These are phyloP conservation scores for Neonectria neomacrospora DNA, from an alignment of 2,329 filamentous ascomycete genomes.

Conservation along the genomic window DNA sequence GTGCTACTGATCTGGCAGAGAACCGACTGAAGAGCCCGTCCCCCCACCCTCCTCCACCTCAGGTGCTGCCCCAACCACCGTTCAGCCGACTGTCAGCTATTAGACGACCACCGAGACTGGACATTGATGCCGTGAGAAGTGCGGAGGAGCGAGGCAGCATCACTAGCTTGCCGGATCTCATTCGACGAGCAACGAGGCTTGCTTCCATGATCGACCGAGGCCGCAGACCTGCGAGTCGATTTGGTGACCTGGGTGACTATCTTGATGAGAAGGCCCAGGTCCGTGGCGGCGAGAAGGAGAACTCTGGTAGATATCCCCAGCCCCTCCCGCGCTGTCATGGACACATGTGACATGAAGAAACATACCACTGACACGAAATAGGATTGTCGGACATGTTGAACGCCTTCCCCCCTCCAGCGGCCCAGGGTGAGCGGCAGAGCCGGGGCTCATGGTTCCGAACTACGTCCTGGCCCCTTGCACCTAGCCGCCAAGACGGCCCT, in stretches of 20 bases:
- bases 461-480: conserved; percentile 62
- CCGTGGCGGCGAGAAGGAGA: conserved; percentile 53
- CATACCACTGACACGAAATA: conserved; percentile 59
- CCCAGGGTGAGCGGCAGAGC: conserved; percentile 56
- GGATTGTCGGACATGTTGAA: conserved; percentile 73
- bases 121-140: conserved; percentile 83
- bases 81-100: conserved; percentile 64
- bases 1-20: conserved; percentile 55
- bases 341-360: background rate
- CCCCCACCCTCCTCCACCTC: conserved; percentile 32
- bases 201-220: conserved; percentile 91
- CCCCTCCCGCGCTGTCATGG: conserved; percentile 31
- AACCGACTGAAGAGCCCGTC: conserved; percentile 45
- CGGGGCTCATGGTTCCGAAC: conserved; percentile 57
- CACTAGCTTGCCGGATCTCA: conserved; percentile 92
- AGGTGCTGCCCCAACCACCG: conserved; percentile 16
- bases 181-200: conserved; percentile 85
- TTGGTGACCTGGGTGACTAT: conserved; percentile 65
- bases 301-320: conserved; percentile 48
- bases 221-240: conserved; percentile 69
- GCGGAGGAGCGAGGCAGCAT: conserved; percentile 88
- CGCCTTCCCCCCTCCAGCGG: conserved; percentile 70
- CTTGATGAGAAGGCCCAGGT: conserved; percentile 56
- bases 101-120: conserved; percentile 75
- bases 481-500: conserved; percentile 39